These are phyloP conservation scores for Aspergillus clavatus DNA, from an alignment of 2,329 filamentous ascomycete genomes.

Conservation along the genomic window DNA sequence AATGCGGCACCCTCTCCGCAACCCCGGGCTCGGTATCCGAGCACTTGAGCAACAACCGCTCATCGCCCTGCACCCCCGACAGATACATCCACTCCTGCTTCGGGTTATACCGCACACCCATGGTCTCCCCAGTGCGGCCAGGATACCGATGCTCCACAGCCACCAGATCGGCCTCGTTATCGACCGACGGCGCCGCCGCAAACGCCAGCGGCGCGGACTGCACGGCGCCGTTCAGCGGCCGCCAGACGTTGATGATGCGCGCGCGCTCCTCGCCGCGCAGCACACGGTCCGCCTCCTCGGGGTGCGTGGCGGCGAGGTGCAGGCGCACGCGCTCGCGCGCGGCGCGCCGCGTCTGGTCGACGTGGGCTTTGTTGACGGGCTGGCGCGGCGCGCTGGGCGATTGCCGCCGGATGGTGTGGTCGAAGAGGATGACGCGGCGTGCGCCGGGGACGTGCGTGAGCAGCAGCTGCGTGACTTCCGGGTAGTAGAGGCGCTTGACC, in stretches of 20 bases:
- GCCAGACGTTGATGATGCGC: slow-evolving; percentile 85
- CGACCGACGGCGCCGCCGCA: slow-evolving; percentile 52
- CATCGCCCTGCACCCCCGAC: slow-evolving; percentile 68
- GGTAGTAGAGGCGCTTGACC: slow-evolving; percentile 71
- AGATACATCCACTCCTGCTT: slow-evolving; percentile 73
- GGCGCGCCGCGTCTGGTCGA: slow-evolving; percentile 71
- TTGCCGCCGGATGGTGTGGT: slow-evolving; percentile 78
- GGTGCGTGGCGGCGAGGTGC: slow-evolving; percentile 59
- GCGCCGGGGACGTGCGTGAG: slow-evolving; percentile 62
- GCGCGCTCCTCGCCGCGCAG: slow-evolving; percentile 58
- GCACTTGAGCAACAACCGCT: slow-evolving; percentile 73
- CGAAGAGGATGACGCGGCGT: slow-evolving; percentile 68
- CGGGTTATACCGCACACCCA: slow-evolving; percentile 58
- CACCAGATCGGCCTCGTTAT: slow-evolving; percentile 58
- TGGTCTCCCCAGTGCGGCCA: slow-evolving; percentile 67
- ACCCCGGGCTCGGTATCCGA: slow-evolving; percentile 59
- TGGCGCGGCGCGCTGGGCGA: slow-evolving; percentile 54
- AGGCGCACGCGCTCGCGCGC: slow-evolving; percentile 62
- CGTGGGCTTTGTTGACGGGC: slow-evolving; percentile 70
- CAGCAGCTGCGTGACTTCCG: slow-evolving; percentile 71
- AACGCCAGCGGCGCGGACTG: slow-evolving; percentile 55
- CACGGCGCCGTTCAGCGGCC: slow-evolving; percentile 58
- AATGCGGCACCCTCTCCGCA: slow-evolving; percentile 58
- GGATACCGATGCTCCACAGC: slow-evolving; percentile 71
- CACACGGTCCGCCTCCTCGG: slow-evolving; percentile 60